Percentiles rank a stretch among this genome's conserved stretches.
Conservation (phyloP, 2,329 filamentous ascomycete species). For the Escovopsis sp. region DNA sequence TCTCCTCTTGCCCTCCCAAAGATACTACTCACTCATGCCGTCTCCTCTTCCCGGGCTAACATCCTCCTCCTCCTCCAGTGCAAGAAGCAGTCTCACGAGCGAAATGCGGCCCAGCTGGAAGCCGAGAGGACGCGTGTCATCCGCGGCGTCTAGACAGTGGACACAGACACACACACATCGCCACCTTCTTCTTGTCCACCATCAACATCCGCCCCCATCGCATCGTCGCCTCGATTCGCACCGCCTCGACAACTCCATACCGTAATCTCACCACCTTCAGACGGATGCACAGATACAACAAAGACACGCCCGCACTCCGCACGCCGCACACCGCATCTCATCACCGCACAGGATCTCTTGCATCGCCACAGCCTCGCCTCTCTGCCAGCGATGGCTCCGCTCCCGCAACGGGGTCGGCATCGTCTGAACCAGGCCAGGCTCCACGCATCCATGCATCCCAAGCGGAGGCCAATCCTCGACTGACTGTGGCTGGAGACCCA, state of each 20-base stretch:
- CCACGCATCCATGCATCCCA: too few relatives aligned
- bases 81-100: constrained; percentile 92
- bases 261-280: too few relatives aligned
- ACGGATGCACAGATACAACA: too few relatives aligned
- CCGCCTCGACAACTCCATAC: neutral
- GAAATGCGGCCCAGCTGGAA: constrained; percentile 85
- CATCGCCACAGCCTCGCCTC: too few relatives aligned
- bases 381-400: too few relatives aligned
- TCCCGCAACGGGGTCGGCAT: too few relatives aligned
- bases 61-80: constrained; percentile 38
- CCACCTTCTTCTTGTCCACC: neutral
- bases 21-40: neutral
- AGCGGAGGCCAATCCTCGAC: too few relatives aligned
- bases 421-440: too few relatives aligned
- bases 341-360: too few relatives aligned
- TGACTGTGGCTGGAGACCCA: too few relatives aligned
- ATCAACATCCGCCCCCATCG: neutral
- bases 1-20: constrained; percentile 6
- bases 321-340: too few relatives aligned
- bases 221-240: neutral
- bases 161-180: neutral
- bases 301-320: too few relatives aligned
- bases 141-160: constrained; percentile 56
- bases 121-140: constrained; percentile 88
- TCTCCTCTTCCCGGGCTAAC: constrained; percentile 3